phyloP scores from a whole-genome alignment of 805 yeast genomes.

The Suhomyces sp. region DNA sequence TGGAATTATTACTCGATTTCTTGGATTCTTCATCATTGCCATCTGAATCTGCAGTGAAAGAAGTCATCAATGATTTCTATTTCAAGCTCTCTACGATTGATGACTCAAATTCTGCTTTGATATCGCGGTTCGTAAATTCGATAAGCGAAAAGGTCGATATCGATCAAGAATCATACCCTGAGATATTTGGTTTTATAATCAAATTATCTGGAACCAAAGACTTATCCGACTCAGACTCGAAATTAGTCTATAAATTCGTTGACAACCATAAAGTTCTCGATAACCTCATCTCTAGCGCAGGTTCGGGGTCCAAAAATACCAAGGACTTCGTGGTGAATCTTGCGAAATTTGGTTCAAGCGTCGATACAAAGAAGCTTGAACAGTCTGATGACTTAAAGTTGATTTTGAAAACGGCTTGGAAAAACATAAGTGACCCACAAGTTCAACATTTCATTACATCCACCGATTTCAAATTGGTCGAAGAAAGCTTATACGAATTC shows the following conservation, averaged over 20 bases:
- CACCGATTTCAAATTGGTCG: not conserved
- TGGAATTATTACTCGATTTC: constrained; percentile 11
- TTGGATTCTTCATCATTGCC: constrained; percentile 17
- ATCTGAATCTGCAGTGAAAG: constrained; percentile 21
- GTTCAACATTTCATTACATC: constrained; percentile 13
- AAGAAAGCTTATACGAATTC: constrained; percentile 11
- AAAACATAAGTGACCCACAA: constrained; percentile 6
- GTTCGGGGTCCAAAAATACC: constrained; percentile 1
- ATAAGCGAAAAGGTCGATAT: constrained; percentile 9
- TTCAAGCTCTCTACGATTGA: constrained; percentile 25
- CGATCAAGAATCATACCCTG: constrained; percentile 15
- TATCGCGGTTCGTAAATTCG: constrained; percentile 9
- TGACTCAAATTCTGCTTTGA: constrained; percentile 11
- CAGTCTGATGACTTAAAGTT: constrained; percentile 1
- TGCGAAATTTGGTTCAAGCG: constrained; percentile 3
- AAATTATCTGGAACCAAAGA: constrained; percentile 24
- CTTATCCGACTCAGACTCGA: constrained; percentile 20
- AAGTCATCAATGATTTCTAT: constrained; percentile 34
- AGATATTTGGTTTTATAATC: constrained; percentile 31
- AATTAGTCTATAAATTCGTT: constrained; percentile 18
- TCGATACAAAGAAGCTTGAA: not conserved
- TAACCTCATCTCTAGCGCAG: constrained; percentile 15
- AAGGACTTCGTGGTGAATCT: constrained; percentile 2
- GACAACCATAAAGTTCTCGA: constrained; percentile 16
- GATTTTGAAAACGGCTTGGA: constrained; percentile 15